Percentiles rank a stretch among this genome's conserved stretches.
These are phyloP conservation scores for Hypoxylon crocopeplum DNA, from an alignment of 495 filamentous ascomycete genomes.

Conservation along the genomic window DNA sequence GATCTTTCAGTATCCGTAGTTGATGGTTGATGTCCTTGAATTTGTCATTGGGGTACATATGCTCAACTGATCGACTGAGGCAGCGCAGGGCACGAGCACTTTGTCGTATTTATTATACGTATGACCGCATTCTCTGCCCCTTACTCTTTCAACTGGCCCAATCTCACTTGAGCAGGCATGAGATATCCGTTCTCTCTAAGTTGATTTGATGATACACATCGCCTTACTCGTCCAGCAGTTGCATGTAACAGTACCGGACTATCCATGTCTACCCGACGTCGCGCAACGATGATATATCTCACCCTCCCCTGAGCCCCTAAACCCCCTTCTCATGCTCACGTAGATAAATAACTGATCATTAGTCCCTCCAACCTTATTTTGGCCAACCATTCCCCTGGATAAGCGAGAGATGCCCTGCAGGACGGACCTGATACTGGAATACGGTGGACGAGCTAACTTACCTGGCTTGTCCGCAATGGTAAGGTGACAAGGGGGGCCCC, in stretches of 20 bases:
- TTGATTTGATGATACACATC: slow-evolving; percentile 23
- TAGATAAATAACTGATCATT: slow-evolving; percentile 1
- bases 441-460: slow-evolving; percentile 4
- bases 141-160: slow-evolving; percentile 2
- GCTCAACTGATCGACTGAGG: neutral
- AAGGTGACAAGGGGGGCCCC: slow-evolving; percentile 53
- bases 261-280: slow-evolving; percentile 12
- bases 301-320: neutral
- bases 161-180: slow-evolving; percentile 18
- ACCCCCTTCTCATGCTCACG: neutral
- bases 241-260: slow-evolving; percentile 17
- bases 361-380: slow-evolving; percentile 4
- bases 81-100: slow-evolving; percentile 8
- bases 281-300: slow-evolving; percentile 4
- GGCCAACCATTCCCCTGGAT: neutral
- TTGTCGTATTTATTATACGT: slow-evolving; percentile 30
- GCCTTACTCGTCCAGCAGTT: slow-evolving; percentile 8
- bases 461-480: slow-evolving; percentile 34
- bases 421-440: neutral
- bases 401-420: slow-evolving; percentile 2
- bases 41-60: slow-evolving; percentile 16
- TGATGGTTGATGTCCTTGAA: too few relatives aligned
- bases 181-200: neutral
- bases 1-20: slow-evolving; percentile 6
- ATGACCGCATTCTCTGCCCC: slow-evolving; percentile 21